Conservation (phyloP, 2,329 filamentous ascomycete species). For the Alternaria consortialis region DNA sequence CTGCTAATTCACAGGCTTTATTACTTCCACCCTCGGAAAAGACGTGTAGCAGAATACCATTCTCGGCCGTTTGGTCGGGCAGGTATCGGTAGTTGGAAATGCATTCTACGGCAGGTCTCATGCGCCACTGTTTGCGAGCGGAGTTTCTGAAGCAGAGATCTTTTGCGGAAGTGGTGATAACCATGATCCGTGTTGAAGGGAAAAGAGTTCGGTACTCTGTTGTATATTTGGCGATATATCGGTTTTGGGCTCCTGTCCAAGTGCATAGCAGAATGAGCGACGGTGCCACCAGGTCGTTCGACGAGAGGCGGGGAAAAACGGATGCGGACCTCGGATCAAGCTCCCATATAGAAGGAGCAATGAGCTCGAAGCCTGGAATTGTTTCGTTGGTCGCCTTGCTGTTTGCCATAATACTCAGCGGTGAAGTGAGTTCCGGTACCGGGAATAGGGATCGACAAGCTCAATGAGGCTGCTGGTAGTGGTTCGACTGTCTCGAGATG, state of each 20-base stretch:
- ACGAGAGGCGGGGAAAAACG: neutral
- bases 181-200: constrained; percentile 36
- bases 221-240: constrained; percentile 39
- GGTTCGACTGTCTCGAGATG: neutral
- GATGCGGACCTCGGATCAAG: constrained; percentile 9
- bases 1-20: constrained; percentile 38
- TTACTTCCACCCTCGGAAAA: constrained; percentile 44
- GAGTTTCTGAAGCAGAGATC: constrained; percentile 37
- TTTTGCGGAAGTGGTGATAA: constrained; percentile 36
- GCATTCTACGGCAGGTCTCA: constrained; percentile 30
- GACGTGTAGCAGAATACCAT: constrained; percentile 33
- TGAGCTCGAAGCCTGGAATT: constrained; percentile 24
- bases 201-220: constrained; percentile 33
- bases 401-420: constrained; percentile 8
- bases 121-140: constrained; percentile 26
- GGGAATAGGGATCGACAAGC: neutral
- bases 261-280: constrained; percentile 38
- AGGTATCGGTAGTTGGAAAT: constrained; percentile 18
- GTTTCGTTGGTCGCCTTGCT: neutral
- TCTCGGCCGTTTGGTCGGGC: neutral
- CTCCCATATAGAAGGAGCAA: constrained; percentile 31
- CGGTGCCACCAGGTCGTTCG: constrained; percentile 10
- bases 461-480: neutral
- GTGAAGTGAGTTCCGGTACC: neutral
- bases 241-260: constrained; percentile 41